phyloP scores from a whole-genome alignment of 2,329 filamentous ascomycete genomes.

The Sporothrix curviconia region DNA sequence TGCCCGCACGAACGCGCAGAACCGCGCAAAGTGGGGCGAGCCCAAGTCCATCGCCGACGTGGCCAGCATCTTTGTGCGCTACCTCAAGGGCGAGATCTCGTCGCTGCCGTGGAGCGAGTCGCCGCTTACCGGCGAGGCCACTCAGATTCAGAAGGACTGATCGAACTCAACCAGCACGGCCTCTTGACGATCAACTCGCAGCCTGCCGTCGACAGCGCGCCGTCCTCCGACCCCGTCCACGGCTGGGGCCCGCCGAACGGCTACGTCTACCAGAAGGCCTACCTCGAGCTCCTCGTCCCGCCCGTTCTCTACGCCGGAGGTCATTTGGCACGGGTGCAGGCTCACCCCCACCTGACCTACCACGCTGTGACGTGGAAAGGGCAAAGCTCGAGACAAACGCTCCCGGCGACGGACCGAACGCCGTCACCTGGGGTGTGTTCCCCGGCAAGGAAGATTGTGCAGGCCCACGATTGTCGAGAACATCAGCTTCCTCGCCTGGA shows the following conservation, averaged over 20 bases:
- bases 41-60: slow-evolving; percentile 75
- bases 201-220: slow-evolving; percentile 84
- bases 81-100: slow-evolving; percentile 73
- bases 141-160: slow-evolving; percentile 68
- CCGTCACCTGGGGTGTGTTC: slow-evolving; percentile 99
- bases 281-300: slow-evolving; percentile 83
- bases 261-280: slow-evolving; percentile 97
- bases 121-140: slow-evolving; percentile 74
- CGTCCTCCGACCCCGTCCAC: slow-evolving; percentile 77
- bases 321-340: slow-evolving; percentile 72
- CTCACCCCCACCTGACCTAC: slow-evolving; percentile 79
- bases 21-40: slow-evolving; percentile 89
- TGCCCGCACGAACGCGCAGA: slow-evolving; percentile 92
- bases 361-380: slow-evolving; percentile 86
- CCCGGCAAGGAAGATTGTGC: slow-evolving; percentile 98
- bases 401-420: slow-evolving; percentile 80
- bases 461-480: slow-evolving; percentile 99
- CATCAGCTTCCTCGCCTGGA: slow-evolving; percentile 96
- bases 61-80: slow-evolving; percentile 74
- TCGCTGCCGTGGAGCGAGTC: slow-evolving; percentile 91
- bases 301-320: slow-evolving; percentile 69
- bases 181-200: slow-evolving; percentile 96
- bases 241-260: slow-evolving; percentile 94
- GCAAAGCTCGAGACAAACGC: slow-evolving; percentile 78
- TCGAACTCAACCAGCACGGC: slow-evolving; percentile 77